Conservation (phyloP, 2,329 filamentous ascomycete species). For the Diaporthe humulicola region DNA sequence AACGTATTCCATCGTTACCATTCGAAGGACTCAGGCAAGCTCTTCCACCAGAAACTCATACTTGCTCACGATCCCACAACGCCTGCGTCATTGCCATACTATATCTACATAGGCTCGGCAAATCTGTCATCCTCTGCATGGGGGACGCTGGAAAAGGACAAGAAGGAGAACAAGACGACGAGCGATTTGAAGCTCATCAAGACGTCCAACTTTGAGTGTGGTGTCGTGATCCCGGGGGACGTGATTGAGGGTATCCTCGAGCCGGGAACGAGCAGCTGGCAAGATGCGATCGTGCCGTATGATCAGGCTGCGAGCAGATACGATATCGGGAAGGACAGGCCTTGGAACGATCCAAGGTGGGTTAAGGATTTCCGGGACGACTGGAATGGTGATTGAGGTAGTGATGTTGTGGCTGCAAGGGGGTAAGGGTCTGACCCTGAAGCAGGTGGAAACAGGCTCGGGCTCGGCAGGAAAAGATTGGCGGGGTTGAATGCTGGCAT, state of each 20-base stretch:
- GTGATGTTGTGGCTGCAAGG: background rate
- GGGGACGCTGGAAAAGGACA: slow-evolving; percentile 44
- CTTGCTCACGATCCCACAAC: slow-evolving; percentile 41
- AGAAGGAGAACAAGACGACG: slow-evolving; percentile 42
- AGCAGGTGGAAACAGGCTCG: too few relatives aligned
- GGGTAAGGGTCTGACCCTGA: slow-evolving; percentile 20
- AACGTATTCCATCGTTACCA: slow-evolving; percentile 44
- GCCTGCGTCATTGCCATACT: slow-evolving; percentile 39
- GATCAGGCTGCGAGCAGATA: slow-evolving; percentile 40
- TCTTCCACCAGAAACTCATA: slow-evolving; percentile 46
- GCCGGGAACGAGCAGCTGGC: slow-evolving; percentile 42
- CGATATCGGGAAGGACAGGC: slow-evolving; percentile 39
- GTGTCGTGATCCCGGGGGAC: slow-evolving; percentile 44
- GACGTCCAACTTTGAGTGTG: slow-evolving; percentile 45
- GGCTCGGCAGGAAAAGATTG: background rate
- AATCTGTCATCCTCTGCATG: slow-evolving; percentile 45
- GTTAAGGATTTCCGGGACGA: slow-evolving; percentile 34
- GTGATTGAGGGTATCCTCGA: slow-evolving; percentile 42
- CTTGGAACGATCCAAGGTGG: slow-evolving; percentile 44
- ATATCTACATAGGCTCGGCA: slow-evolving; percentile 46
- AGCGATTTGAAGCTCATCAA: slow-evolving; percentile 44
- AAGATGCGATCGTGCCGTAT: slow-evolving; percentile 43
- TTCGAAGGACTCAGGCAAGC: slow-evolving; percentile 44
- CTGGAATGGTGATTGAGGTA: background rate
- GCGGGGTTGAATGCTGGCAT: slow-evolving; percentile 11